A percentile compares a stretch with the other conserved stretches of the same genome.
These are phyloP conservation scores for Trichophyton rubrum DNA, from an alignment of 2,329 filamentous ascomycete genomes.

Conservation along the genomic window DNA sequence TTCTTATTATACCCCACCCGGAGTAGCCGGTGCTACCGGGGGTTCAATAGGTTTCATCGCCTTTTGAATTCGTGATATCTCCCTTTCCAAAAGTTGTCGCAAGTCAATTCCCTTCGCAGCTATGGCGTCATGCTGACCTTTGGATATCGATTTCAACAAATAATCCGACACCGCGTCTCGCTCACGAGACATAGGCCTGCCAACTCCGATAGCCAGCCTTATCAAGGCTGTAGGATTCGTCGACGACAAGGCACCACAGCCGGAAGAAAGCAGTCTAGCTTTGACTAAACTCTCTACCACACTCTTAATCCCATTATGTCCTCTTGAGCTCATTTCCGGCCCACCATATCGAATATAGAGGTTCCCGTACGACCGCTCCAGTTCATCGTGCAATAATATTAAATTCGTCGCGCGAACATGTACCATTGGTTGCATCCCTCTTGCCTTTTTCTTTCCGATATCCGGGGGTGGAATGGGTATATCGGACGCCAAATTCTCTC, in stretches of 20 bases:
- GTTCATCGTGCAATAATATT: slow-evolving; percentile 77
- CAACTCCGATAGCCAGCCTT: slow-evolving; percentile 73
- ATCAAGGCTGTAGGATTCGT: slow-evolving; percentile 28
- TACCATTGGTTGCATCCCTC: slow-evolving; percentile 8
- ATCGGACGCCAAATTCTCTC: not conserved
- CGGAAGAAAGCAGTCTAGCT: slow-evolving; percentile 22
- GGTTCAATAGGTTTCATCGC: not conserved
- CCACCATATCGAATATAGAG: slow-evolving; percentile 53
- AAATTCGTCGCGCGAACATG: slow-evolving; percentile 35
- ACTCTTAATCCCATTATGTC: slow-evolving; percentile 66
- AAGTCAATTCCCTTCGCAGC: slow-evolving; percentile 38
- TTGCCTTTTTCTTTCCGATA: slow-evolving; percentile 15
- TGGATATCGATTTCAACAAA: slow-evolving; percentile 58
- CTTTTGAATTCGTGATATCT: slow-evolving; percentile 8
- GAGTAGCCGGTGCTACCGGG: not conserved
- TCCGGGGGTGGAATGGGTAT: slow-evolving; percentile 4
- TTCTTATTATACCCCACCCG: not conserved
- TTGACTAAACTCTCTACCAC: slow-evolving; percentile 44
- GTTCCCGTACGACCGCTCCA: slow-evolving; percentile 59
- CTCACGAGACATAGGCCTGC: slow-evolving; percentile 60
- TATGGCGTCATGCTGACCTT: slow-evolving; percentile 40
- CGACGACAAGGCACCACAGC: slow-evolving; percentile 38
- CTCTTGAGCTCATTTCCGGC: slow-evolving; percentile 45
- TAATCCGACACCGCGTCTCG: slow-evolving; percentile 57
- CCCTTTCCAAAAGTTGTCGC: slow-evolving; percentile 36